Conservation (phyloP, 2,329 filamentous ascomycete species). For the Tolypocladium pustulatum region DNA sequence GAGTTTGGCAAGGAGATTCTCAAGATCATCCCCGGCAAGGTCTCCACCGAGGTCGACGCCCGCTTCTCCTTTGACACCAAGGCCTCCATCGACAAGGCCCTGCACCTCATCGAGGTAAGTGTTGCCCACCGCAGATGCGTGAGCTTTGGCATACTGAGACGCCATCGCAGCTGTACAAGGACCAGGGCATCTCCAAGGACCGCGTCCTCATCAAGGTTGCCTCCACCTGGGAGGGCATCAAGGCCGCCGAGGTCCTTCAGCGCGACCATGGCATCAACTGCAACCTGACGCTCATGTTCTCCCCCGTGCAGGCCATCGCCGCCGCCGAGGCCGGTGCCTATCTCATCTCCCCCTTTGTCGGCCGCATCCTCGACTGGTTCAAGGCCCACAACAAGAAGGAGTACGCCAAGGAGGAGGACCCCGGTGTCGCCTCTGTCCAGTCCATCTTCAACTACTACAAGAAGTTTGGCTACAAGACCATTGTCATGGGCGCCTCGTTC, state of each 20-base stretch:
- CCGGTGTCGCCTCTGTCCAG: slow-evolving; percentile 90
- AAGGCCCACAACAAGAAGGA: slow-evolving; percentile 94
- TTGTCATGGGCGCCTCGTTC: slow-evolving; percentile 99
- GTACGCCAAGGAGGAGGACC: slow-evolving; percentile 82
- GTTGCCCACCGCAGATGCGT: background rate
- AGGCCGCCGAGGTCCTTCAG: slow-evolving; percentile 95
- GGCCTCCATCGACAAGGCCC: slow-evolving; percentile 86
- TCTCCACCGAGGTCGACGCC: slow-evolving; percentile 97
- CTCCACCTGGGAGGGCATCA: slow-evolving; percentile 99
- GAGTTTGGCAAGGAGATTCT: slow-evolving; percentile 98
- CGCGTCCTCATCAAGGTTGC: slow-evolving; percentile 98
- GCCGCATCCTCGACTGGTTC: slow-evolving; percentile 99
- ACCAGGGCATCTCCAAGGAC: slow-evolving; percentile 82
- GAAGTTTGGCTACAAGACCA: slow-evolving; percentile 98
- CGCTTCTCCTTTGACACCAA: slow-evolving; percentile 91
- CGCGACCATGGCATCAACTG: slow-evolving; percentile 92
- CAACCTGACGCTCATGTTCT: slow-evolving; percentile 99
- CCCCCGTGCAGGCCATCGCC: slow-evolving; percentile 83
- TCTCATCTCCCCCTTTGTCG: slow-evolving; percentile 98
- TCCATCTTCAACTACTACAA: slow-evolving; percentile 99
- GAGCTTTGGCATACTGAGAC: slow-evolving; percentile 4
- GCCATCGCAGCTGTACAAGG: slow-evolving; percentile 72
- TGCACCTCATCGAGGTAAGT: slow-evolving; percentile 87
- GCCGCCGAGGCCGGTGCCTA: slow-evolving; percentile 91
- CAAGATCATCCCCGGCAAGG: slow-evolving; percentile 93